Conservation (phyloP, 371 early-diverging fungal genomes). For the Mortierella sp. region DNA sequence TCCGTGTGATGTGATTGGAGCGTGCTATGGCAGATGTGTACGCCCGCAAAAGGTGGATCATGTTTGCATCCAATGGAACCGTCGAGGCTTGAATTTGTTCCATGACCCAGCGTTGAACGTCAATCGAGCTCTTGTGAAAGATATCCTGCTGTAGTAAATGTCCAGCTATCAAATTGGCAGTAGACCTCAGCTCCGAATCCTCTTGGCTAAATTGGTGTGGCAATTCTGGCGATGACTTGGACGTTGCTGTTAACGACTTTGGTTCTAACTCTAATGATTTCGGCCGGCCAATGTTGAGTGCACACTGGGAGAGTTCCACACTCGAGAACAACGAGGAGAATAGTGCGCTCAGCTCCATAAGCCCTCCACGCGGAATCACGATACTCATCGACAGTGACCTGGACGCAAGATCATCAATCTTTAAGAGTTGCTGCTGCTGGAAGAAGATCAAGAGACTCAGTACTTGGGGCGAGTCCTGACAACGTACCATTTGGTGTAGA, state of each 20-base stretch:
- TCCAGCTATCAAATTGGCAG: conserved; percentile 41
- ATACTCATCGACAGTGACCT: conserved; percentile 45
- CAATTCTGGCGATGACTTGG: neutral
- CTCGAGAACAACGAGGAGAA: conserved; percentile 32
- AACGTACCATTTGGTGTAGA: conserved; percentile 26
- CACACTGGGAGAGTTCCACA: conserved; percentile 36
- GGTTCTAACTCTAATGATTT: neutral
- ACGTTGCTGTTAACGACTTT: neutral
- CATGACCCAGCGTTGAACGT: conserved; percentile 49
- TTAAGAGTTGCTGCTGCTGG: conserved; percentile 38
- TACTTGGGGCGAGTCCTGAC: conserved; percentile 43
- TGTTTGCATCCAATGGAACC: conserved; percentile 46
- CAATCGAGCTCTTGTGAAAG: conserved; percentile 42
- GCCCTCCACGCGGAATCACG: conserved; percentile 42
- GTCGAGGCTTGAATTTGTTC: conserved; percentile 43
- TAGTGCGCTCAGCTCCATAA: conserved; percentile 32
- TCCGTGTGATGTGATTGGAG: conserved; percentile 40
- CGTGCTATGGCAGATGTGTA: conserved; percentile 43
- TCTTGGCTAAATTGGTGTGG: neutral
- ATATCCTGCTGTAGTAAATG: conserved; percentile 42
- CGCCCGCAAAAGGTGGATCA: conserved; percentile 48
- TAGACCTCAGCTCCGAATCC: conserved; percentile 33
- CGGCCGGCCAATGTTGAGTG: conserved; percentile 33
- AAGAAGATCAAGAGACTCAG: conserved; percentile 35
- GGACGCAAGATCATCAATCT: conserved; percentile 48